A percentile compares a stretch with the other conserved stretches of the same genome.
Evolutionary conservation across 169 alveolate species (phyloP).

Genomic region (Plasmodium chabaudi): DNA sequence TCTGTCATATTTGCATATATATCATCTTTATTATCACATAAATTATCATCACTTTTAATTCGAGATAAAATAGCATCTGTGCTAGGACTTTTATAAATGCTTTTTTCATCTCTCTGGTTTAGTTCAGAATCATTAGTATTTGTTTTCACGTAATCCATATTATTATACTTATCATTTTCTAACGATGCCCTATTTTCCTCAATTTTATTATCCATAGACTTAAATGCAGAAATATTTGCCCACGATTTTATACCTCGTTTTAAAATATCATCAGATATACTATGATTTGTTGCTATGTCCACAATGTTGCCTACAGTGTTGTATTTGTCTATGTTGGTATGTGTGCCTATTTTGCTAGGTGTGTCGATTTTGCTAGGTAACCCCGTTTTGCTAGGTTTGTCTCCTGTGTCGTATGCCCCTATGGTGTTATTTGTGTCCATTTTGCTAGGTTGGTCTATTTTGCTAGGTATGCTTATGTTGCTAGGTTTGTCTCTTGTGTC

Average conservation of each 20-base stretch:
- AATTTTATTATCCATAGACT: not conserved
- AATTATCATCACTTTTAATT: slow-evolving; percentile 33
- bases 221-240: not conserved
- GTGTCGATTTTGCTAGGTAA: too few relatives aligned
- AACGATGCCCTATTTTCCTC: not conserved
- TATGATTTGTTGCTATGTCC: not conserved
- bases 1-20: slow-evolving; percentile 20
- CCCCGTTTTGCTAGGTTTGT: too few relatives aligned
- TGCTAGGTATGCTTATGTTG: too few relatives aligned
- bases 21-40: slow-evolving; percentile 1
- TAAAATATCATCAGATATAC: slow-evolving; percentile 3
- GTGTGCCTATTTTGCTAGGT: too few relatives aligned
- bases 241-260: slow-evolving; percentile 22
- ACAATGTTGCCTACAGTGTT: not conserved
- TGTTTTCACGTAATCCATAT: not conserved
- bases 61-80: slow-evolving; percentile 35
- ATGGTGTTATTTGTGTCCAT: too few relatives aligned
- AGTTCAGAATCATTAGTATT: not conserved
- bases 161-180: slow-evolving; percentile 4
- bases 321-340: not conserved
- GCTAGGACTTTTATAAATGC: slow-evolving; percentile 45
- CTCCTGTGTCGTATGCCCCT: not conserved
- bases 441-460: too few relatives aligned
- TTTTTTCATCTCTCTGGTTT: not conserved
- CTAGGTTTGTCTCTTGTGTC: not conserved